Conservation (phyloP, 192 early-diverging fungal genomes). For the Coemansia sp. region DNA sequence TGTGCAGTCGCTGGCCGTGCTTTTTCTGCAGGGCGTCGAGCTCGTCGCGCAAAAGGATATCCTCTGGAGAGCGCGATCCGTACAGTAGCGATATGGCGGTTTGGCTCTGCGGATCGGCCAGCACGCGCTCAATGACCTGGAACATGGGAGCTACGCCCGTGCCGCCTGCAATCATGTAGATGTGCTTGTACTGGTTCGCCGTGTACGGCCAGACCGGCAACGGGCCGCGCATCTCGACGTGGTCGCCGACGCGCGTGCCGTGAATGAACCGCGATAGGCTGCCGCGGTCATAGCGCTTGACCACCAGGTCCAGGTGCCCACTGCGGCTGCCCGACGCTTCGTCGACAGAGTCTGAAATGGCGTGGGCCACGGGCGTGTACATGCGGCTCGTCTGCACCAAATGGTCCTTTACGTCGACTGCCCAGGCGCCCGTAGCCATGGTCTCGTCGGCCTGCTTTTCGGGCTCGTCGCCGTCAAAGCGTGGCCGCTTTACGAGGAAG, state of each 20-base stretch:
- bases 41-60: conserved; percentile 55
- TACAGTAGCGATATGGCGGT: conserved; percentile 35
- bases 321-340: conserved; percentile 18
- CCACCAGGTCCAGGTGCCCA: conserved; percentile 58
- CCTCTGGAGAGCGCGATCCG: conserved; percentile 34
- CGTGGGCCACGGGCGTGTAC: conserved; percentile 63
- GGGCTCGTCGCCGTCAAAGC: conserved; percentile 29
- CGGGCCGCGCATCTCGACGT: conserved; percentile 66
- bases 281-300: conserved; percentile 65
- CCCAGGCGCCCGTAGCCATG: conserved; percentile 48
- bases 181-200: conserved; percentile 3
- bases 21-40: conserved; percentile 51
- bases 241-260: conserved; percentile 51
- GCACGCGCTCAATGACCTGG: conserved; percentile 54
- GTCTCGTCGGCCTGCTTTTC: conserved; percentile 24
- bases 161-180: conserved; percentile 66
- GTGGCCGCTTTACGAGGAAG: conserved; percentile 52
- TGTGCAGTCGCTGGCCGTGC: conserved; percentile 39
- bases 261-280: conserved; percentile 63
- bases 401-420: conserved; percentile 67
- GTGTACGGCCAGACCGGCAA: conserved; percentile 50
- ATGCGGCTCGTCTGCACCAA: conserved; percentile 63
- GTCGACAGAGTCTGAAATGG: conserved; percentile 24
- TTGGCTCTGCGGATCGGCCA: conserved; percentile 44
- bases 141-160: conserved; percentile 75